phyloP scores from a whole-genome alignment of 805 yeast genomes.

The Wickerhamiella azymoides region DNA sequence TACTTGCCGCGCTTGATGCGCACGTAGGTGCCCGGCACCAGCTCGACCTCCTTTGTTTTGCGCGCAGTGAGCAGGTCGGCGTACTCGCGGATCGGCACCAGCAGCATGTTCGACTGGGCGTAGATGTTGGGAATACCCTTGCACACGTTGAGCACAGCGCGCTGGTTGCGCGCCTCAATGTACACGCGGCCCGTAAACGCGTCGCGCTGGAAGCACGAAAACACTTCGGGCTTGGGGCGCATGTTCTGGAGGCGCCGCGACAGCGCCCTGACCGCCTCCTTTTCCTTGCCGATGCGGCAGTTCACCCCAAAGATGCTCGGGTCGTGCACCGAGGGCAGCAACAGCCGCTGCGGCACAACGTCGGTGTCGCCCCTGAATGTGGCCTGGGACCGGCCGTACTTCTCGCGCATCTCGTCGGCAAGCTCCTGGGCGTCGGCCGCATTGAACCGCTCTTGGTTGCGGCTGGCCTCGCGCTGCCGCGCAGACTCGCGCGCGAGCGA shows the following conservation, averaged over 20 bases:
- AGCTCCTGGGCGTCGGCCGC: slow-evolving; percentile 91
- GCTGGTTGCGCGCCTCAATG: slow-evolving; percentile 84
- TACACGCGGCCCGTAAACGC: slow-evolving; percentile 84
- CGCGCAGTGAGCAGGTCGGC: slow-evolving; percentile 85
- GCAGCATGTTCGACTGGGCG: slow-evolving; percentile 50
- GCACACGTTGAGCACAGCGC: slow-evolving; percentile 80
- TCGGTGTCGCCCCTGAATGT: slow-evolving; percentile 78
- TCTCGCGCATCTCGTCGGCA: slow-evolving; percentile 82
- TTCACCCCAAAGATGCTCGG: slow-evolving; percentile 94
- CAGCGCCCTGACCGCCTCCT: slow-evolving; percentile 72
- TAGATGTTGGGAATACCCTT: slow-evolving; percentile 84
- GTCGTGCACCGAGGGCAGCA: slow-evolving; percentile 90
- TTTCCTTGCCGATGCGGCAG: slow-evolving; percentile 86
- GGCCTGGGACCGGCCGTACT: slow-evolving; percentile 77
- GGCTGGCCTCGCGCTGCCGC: slow-evolving; percentile 80
- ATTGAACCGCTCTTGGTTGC: slow-evolving; percentile 54
- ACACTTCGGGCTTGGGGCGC: slow-evolving; percentile 66
- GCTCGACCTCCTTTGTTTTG: slow-evolving; percentile 72
- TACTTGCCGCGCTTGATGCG: slow-evolving; percentile 83
- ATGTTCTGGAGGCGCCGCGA: slow-evolving; percentile 69
- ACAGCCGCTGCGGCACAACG: slow-evolving; percentile 79
- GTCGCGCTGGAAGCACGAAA: slow-evolving; percentile 88
- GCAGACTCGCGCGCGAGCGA: slow-evolving; percentile 14
- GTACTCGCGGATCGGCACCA: slow-evolving; percentile 87
- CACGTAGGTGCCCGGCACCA: slow-evolving; percentile 86